These are phyloP conservation scores for Cucumis melo DNA, from an alignment of 306 rosid species.

Conservation along the genomic window DNA sequence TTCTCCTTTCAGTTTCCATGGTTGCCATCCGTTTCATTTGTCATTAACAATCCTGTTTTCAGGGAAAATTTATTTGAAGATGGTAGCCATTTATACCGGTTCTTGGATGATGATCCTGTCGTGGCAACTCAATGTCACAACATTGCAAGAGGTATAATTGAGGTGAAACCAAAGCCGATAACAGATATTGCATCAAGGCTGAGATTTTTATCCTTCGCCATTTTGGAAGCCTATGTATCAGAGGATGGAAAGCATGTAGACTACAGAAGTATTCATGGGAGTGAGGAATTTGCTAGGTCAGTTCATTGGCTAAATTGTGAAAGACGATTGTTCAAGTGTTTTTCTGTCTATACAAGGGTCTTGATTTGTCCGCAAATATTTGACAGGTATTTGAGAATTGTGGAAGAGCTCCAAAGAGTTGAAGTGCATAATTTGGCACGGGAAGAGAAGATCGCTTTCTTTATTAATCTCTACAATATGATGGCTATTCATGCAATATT, in stretches of 20 bases:
- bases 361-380: constrained; percentile 1
- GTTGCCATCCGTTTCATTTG: not conserved
- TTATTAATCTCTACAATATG: constrained; percentile 87
- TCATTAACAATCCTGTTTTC: not conserved
- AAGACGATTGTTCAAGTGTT: not conserved
- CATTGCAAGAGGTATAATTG: constrained; percentile 61
- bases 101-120: constrained; percentile 74
- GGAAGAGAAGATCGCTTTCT: constrained; percentile 90
- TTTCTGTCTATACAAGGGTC: not conserved
- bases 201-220: constrained; percentile 51
- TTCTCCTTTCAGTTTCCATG: not conserved
- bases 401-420: constrained; percentile 90
- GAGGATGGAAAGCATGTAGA: constrained; percentile 63
- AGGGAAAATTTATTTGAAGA: constrained; percentile 77
- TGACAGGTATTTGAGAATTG: constrained; percentile 74
- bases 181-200: constrained; percentile 73
- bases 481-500: constrained; percentile 84
- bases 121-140: constrained; percentile 74
- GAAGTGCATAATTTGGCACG: constrained; percentile 50
- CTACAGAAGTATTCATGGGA: constrained; percentile 62
- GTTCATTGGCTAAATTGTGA: constrained; percentile 6
- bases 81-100: constrained; percentile 74
- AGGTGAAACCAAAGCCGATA: constrained; percentile 63
- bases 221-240: constrained; percentile 69
- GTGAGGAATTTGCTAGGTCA: constrained; percentile 94